phyloP scores from a whole-genome alignment of 1,284 basidiomycete species.

The Singerocomus inundabilis region DNA sequence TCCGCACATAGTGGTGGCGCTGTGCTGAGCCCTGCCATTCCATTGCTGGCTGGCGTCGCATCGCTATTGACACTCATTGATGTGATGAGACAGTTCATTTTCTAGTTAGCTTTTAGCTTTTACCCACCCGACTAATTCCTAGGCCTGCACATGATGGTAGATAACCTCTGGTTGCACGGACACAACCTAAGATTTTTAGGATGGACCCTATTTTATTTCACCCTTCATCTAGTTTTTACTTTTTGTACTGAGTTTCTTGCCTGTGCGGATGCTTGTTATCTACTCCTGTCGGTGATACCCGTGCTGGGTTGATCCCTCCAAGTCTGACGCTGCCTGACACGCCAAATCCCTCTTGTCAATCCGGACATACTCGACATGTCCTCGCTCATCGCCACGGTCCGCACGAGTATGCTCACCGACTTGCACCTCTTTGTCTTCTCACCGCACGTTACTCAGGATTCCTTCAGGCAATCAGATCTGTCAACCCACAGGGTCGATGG shows the following conservation, averaged over 20 bases:
- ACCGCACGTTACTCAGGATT: slow-evolving; percentile 51
- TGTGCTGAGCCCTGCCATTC: slow-evolving; percentile 14
- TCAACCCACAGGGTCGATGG: slow-evolving; percentile 83
- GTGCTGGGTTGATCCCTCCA: slow-evolving; percentile 2
- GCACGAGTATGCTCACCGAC: slow-evolving; percentile 44
- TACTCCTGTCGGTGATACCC: slow-evolving; percentile 16
- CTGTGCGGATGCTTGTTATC: neutral
- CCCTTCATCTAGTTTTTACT: slow-evolving; percentile 7
- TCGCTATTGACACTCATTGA: slow-evolving; percentile 15
- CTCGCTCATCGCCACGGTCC: slow-evolving; percentile 54
- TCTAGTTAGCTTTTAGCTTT: slow-evolving; percentile 5
- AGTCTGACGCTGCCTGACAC: neutral
- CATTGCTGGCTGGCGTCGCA: slow-evolving; percentile 12
- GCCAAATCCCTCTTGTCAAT: neutral
- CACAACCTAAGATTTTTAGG: slow-evolving; percentile 7
- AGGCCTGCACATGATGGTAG: slow-evolving; percentile 19
- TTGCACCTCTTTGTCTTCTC: slow-evolving; percentile 2
- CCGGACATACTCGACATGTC: slow-evolving; percentile 38
- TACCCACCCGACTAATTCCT: slow-evolving; percentile 23
- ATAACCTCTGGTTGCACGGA: slow-evolving; percentile 20
- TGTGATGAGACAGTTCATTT: slow-evolving; percentile 16
- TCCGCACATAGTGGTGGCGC: slow-evolving; percentile 4
- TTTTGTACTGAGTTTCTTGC: slow-evolving; percentile 16
- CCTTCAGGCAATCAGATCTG: slow-evolving; percentile 76
- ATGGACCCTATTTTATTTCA: slow-evolving; percentile 8